phyloP scores from a whole-genome alignment of 2,329 filamentous ascomycete species.

The Aspergillus pseudoglaucus region DNA sequence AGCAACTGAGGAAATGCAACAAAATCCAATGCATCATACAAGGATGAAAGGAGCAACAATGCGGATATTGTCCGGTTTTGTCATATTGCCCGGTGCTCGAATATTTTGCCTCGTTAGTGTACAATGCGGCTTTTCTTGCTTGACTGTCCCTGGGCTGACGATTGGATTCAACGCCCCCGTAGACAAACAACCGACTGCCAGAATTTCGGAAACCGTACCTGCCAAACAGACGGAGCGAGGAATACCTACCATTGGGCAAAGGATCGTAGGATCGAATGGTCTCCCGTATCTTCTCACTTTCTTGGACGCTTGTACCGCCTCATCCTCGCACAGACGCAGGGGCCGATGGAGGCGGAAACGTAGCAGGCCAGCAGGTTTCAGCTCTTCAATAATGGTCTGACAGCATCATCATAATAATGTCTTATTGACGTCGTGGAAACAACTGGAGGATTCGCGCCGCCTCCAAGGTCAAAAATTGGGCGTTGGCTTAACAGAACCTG shows the following conservation, averaged over 20 bases:
- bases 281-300: not conserved
- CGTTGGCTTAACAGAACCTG: too few relatives aligned
- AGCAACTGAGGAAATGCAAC: conserved; percentile 5
- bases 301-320: not conserved
- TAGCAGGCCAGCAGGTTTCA: too few relatives aligned
- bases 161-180: not conserved
- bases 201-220: not conserved
- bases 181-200: not conserved
- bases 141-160: not conserved
- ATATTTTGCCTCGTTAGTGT: not conserved
- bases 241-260: not conserved
- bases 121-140: not conserved
- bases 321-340: too few relatives aligned
- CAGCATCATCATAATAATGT: too few relatives aligned
- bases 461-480: too few relatives aligned
- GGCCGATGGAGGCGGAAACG: too few relatives aligned
- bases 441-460: too few relatives aligned
- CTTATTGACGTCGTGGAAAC: too few relatives aligned
- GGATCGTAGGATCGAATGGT: not conserved
- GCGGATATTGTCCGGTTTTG: not conserved
- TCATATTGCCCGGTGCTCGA: not conserved
- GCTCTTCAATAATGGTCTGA: too few relatives aligned
- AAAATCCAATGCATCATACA: not conserved
- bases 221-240: not conserved
- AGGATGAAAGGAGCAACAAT: too few relatives aligned